Conservation (phyloP, 306 rosid species). For the Corylus avellana region DNA sequence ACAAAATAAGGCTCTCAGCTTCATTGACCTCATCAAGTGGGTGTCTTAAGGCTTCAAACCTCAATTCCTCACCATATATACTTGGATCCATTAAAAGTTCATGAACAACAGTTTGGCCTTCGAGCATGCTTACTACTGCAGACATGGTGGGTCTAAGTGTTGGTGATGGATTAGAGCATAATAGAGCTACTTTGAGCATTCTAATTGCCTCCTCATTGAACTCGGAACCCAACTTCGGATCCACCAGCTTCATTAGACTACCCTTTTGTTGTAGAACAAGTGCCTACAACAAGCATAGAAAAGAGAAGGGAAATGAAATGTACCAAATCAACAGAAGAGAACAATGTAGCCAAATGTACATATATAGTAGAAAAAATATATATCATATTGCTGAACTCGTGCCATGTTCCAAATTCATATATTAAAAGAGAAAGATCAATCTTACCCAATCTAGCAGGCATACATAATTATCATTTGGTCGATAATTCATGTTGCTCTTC, state of each 20-base stretch:
- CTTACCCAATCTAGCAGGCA: constrained; percentile 70
- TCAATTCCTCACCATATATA: constrained; percentile 32
- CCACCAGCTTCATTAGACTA: constrained; percentile 48
- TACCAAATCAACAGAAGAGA: background rate
- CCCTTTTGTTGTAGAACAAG: background rate
- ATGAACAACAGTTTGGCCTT: constrained; percentile 44
- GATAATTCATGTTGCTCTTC: constrained; percentile 39
- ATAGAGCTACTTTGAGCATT: constrained; percentile 52
- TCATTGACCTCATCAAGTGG: too few species aligned
- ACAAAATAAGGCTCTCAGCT: too few species aligned
- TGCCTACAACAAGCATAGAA: constrained; percentile 4
- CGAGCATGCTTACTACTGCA: constrained; percentile 66
- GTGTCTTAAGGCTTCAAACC: constrained; percentile 43
- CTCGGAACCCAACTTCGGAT: constrained; percentile 45
- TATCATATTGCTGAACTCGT: background rate
- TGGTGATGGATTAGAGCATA: constrained; percentile 48
- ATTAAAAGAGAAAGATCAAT: background rate
- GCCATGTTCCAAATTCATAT: background rate
- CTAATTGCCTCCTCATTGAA: constrained; percentile 42
- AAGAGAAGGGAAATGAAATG: background rate
- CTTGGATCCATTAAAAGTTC: constrained; percentile 32
- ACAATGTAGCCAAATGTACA: background rate
- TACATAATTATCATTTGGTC: constrained; percentile 46
- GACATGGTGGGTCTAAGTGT: constrained; percentile 64
- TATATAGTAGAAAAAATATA: too few species aligned